A percentile compares a stretch with the other conserved stretches of the same genome.
phyloP scores from a whole-genome alignment of 352 stramenopile genomes.

The Phytopythium montanum region DNA sequence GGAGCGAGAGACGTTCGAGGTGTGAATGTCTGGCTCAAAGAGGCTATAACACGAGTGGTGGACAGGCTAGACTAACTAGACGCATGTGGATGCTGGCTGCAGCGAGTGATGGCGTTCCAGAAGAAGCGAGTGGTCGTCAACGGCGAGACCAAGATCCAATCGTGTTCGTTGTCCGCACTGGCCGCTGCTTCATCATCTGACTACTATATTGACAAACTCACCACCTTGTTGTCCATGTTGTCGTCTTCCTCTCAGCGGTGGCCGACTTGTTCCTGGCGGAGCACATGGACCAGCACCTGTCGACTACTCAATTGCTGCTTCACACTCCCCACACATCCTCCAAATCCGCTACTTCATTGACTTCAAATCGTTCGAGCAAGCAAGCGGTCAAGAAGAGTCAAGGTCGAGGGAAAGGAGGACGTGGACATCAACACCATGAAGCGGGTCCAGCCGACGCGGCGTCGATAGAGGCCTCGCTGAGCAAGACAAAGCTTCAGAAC shows the following conservation, averaged over 20 bases:
- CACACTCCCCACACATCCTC: not conserved
- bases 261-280: slow-evolving; percentile 37
- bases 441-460: not conserved
- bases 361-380: not conserved
- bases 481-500: slow-evolving; percentile 64
- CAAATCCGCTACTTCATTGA: not conserved
- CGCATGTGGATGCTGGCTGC: not conserved
- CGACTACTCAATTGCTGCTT: slow-evolving; percentile 29
- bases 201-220: not conserved
- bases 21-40: slow-evolving; percentile 7
- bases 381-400: not conserved
- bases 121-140: slow-evolving; percentile 30
- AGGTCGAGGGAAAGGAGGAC: not conserved
- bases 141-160: slow-evolving; percentile 26
- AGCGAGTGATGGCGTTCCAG: slow-evolving; percentile 46
- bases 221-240: not conserved
- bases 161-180: slow-evolving; percentile 10
- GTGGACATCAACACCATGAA: not conserved
- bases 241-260: slow-evolving; percentile 16
- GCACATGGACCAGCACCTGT: slow-evolving; percentile 25
- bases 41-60: not conserved
- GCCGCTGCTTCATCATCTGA: not conserved
- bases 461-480: slow-evolving; percentile 40
- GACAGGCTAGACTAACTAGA: not conserved
- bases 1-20: slow-evolving; percentile 28